These are phyloP conservation scores for Vanrija sp. DNA, from an alignment of 1,284 basidiomycete species.

Conservation along the genomic window DNA sequence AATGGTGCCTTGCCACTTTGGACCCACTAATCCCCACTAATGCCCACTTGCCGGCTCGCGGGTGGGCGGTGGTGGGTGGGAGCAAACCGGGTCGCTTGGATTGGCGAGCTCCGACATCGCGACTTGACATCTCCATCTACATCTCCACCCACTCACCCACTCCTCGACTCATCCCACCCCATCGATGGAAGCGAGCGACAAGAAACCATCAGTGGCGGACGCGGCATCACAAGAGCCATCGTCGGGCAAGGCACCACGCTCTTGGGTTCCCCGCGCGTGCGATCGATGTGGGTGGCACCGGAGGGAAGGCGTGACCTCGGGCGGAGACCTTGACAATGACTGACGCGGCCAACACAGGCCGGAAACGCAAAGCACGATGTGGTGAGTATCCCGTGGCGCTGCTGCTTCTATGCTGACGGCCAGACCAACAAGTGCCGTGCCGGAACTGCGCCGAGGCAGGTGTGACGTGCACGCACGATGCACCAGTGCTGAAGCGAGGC, in stretches of 20 bases:
- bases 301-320: not conserved
- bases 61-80: no score
- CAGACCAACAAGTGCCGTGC: constrained; percentile 32
- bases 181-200: no score
- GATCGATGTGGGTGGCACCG: constrained; percentile 22
- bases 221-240: constrained; percentile 12
- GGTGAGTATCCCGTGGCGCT: constrained; percentile 14
- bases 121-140: no score
- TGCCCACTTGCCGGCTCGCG: no score
- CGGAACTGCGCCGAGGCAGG: constrained; percentile 27
- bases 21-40: no score
- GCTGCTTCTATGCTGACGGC: not conserved
- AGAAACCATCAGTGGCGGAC: not conserved
- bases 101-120: no score
- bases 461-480: constrained; percentile 30
- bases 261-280: constrained; percentile 27
- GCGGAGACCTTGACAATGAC: not conserved
- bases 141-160: no score
- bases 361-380: constrained; percentile 33
- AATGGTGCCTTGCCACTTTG: no score
- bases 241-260: constrained; percentile 22
- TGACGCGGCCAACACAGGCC: constrained; percentile 19
- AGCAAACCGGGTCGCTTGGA: no score
- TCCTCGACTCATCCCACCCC: no score
- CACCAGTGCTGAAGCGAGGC: constrained; percentile 32